Conservation (phyloP, 305 asterid species). For the Solanum hybrid region DNA sequence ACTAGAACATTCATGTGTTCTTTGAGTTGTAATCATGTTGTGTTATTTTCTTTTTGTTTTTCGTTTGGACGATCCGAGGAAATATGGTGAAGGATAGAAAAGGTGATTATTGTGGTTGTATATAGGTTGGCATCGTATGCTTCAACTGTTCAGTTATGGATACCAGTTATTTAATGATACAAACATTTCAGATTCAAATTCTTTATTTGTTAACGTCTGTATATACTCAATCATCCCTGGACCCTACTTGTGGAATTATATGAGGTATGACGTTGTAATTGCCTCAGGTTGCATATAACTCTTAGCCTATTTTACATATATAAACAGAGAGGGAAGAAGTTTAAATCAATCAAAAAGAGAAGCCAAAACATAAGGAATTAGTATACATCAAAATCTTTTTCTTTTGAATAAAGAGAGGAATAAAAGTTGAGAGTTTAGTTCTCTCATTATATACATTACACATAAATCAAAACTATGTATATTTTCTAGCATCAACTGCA, state of each 20-base stretch:
- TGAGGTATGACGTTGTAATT: no score
- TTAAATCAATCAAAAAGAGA: background rate
- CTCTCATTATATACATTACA: background rate
- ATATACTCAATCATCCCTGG: background rate
- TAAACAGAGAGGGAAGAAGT: background rate
- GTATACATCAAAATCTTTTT: background rate
- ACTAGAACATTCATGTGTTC: background rate
- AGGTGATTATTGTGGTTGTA: conserved; percentile 4
- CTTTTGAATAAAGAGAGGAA: background rate
- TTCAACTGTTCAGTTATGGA: background rate
- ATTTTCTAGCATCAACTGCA: background rate
- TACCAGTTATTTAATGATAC: background rate
- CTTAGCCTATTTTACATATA: background rate
- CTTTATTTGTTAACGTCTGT: background rate
- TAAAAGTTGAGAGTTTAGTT: background rate
- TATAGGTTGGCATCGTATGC: conserved; percentile 4
- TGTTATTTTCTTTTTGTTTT: background rate
- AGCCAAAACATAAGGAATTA: background rate
- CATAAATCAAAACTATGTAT: background rate
- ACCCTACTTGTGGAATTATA: background rate
- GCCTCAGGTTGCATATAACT: no score
- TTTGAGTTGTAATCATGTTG: background rate
- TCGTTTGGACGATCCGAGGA: background rate
- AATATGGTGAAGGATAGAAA: background rate
- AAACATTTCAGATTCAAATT: background rate